A percentile compares a stretch with the other conserved stretches of the same genome.
Evolutionary conservation across 2,329 filamentous ascomycete genomes (phyloP).

Genomic region (Talaromyces atroroseus): DNA sequence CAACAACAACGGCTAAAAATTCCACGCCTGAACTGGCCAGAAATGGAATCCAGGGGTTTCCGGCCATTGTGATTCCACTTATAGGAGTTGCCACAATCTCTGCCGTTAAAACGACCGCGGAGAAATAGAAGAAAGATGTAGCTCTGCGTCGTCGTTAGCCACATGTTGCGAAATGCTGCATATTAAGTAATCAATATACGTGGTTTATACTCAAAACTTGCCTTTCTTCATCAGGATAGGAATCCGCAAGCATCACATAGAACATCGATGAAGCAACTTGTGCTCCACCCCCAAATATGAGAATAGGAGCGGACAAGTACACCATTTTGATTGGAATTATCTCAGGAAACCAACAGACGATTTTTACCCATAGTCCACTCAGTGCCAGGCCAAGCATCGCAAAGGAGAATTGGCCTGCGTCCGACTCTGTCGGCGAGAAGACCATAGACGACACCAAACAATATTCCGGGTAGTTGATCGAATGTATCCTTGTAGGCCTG

Average conservation of each 20-base stretch:
- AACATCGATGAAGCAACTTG: constrained; percentile 18
- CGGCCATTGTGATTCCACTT: constrained; percentile 25
- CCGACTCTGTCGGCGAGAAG: constrained; percentile 25
- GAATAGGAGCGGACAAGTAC: constrained; percentile 20
- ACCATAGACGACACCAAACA: constrained; percentile 25
- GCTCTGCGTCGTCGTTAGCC: not conserved
- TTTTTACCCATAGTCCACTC: constrained; percentile 21
- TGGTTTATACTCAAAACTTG: constrained; percentile 4
- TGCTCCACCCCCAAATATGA: constrained; percentile 23
- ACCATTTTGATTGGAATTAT: constrained; percentile 21
- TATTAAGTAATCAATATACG: not conserved
- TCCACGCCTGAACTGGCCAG: constrained; percentile 4
- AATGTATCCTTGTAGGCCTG: constrained; percentile 24
- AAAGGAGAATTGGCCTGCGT: constrained; percentile 21
- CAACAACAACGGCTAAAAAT: constrained; percentile 2
- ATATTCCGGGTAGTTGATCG: constrained; percentile 16
- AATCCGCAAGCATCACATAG: constrained; percentile 23
- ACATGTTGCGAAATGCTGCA: not conserved
- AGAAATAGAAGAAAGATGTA: constrained; percentile 10
- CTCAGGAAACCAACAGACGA: constrained; percentile 20
- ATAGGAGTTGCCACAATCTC: constrained; percentile 24
- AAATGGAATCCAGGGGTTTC: constrained; percentile 19
- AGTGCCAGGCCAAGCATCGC: constrained; percentile 21
- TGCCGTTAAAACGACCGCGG: constrained; percentile 18
- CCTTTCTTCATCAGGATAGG: constrained; percentile 25